Evolutionary conservation across 352 stramenopile species (phyloP).

Genomic region (Phytophthora meadii): DNA sequence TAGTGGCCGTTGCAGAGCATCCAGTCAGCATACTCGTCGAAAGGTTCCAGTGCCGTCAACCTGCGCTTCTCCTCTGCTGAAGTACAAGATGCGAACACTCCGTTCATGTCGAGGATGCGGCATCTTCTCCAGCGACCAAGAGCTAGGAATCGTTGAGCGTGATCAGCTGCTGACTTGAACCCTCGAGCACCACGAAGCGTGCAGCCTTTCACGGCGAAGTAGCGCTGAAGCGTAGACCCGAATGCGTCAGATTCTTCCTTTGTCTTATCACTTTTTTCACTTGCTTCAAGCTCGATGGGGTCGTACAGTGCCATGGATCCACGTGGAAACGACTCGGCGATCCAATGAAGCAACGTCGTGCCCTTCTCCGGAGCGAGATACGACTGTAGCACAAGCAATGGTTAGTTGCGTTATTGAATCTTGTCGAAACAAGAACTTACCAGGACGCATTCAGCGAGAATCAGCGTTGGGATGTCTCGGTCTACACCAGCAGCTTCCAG

Average conservation of each 20-base stretch:
- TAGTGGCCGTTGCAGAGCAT: conserved; percentile 74
- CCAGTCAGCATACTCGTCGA: conserved; percentile 80
- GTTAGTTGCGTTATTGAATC: conserved; percentile 1
- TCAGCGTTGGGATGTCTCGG: conserved; percentile 51
- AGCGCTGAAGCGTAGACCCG: conserved; percentile 55
- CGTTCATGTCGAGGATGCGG: conserved; percentile 73
- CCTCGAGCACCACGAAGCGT: conserved; percentile 52
- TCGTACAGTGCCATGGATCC: conserved; percentile 70
- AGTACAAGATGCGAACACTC: conserved; percentile 49
- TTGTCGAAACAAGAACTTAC: conserved; percentile 29
- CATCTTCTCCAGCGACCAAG: conserved; percentile 45
- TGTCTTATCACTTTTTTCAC: conserved; percentile 8
- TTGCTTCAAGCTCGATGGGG: conserved; percentile 50
- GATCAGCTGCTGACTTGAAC: conserved; percentile 49
- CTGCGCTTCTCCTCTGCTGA: conserved; percentile 50
- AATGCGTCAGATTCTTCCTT: conserved; percentile 41
- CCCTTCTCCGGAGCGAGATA: conserved; percentile 65
- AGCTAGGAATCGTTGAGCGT: conserved; percentile 44
- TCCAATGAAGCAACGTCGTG: conserved; percentile 54
- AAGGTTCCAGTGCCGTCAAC: conserved; percentile 60
- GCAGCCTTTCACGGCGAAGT: conserved; percentile 78
- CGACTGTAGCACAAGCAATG: conserved; percentile 41
- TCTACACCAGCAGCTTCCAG: conserved; percentile 43
- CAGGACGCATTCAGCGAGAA: conserved; percentile 78
- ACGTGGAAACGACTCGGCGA: conserved; percentile 44